These are phyloP conservation scores for Saccharum hybrid DNA, from an alignment of 202 grass and related monocot genomes.

Conservation along the genomic window DNA sequence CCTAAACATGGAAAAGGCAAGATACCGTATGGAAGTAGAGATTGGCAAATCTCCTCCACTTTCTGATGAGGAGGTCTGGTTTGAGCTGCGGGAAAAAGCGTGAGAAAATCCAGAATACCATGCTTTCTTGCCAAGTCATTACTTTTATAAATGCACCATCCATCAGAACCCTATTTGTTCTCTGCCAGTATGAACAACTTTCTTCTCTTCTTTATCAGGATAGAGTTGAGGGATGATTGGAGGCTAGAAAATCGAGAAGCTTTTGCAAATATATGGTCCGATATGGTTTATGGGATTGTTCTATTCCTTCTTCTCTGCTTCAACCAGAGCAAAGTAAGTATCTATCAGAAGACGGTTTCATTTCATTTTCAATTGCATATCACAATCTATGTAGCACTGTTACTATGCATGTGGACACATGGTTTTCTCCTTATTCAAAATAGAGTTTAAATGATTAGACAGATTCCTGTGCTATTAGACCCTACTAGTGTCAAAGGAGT, in stretches of 20 bases:
- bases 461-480: neutral
- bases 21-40: constrained; percentile 78
- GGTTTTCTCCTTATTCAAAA: constrained; percentile 8
- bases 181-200: constrained; percentile 21
- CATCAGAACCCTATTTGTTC: constrained; percentile 26
- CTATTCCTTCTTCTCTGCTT: constrained; percentile 93
- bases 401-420: constrained; percentile 9
- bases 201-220: constrained; percentile 58
- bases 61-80: constrained; percentile 88
- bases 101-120: constrained; percentile 54
- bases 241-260: constrained; percentile 90
- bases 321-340: constrained; percentile 83
- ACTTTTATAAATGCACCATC: constrained; percentile 23
- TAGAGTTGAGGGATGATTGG: constrained; percentile 91
- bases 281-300: constrained; percentile 71
- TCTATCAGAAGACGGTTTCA: constrained; percentile 30
- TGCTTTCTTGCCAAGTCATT: neutral
- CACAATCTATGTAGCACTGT: constrained; percentile 1
- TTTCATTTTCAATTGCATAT: neutral
- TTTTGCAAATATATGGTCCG: constrained; percentile 97
- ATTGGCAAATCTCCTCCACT: constrained; percentile 87
- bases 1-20: constrained; percentile 80
- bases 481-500: neutral
- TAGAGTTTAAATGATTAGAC: neutral
- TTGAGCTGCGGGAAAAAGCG: constrained; percentile 74